Conservation (phyloP, 2,329 filamentous ascomycete genomes). For the Corynespora cassiicola region DNA sequence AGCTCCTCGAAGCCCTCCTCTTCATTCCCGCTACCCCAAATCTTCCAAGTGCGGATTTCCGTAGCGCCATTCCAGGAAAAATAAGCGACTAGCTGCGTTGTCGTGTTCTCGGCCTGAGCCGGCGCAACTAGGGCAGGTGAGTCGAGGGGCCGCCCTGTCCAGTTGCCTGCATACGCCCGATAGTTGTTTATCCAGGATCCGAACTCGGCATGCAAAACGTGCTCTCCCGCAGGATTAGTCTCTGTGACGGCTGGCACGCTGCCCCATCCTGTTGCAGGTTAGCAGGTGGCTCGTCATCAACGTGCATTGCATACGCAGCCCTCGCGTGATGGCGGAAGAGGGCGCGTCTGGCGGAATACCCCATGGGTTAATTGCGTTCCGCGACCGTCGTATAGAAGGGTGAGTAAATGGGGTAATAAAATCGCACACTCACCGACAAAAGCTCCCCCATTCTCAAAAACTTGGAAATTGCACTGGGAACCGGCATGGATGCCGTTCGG, state of each 20-base stretch:
- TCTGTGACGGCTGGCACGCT: conserved; percentile 51
- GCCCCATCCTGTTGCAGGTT: conserved; percentile 67
- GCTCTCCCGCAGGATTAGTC: conserved; percentile 52
- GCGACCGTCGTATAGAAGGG: no score
- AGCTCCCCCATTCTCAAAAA: conserved; percentile 60
- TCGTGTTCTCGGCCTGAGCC: conserved; percentile 15
- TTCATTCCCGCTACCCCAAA: conserved; percentile 50
- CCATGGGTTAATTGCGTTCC: no score
- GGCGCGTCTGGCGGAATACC: no score
- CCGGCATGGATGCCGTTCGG: conserved; percentile 51
- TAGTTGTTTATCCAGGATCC: conserved; percentile 46
- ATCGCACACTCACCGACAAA: no score
- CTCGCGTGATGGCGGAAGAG: no score
- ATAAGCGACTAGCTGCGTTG: conserved; percentile 38
- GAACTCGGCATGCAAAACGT: conserved; percentile 61
- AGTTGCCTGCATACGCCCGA: conserved; percentile 38
- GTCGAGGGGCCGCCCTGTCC: conserved; percentile 23
- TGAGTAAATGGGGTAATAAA: no score
- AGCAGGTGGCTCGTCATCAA: no score
- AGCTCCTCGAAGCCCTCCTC: conserved; percentile 45
- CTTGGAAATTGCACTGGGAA: conserved; percentile 61
- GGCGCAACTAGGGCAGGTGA: conserved; percentile 28
- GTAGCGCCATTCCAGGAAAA: conserved; percentile 37
- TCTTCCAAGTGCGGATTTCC: conserved; percentile 48
- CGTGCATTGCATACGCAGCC: no score